Percentiles rank a stretch among this genome's conserved stretches.
phyloP scores from a whole-genome alignment of 345 rosid species.

The Eutrema heterophyllum region DNA sequence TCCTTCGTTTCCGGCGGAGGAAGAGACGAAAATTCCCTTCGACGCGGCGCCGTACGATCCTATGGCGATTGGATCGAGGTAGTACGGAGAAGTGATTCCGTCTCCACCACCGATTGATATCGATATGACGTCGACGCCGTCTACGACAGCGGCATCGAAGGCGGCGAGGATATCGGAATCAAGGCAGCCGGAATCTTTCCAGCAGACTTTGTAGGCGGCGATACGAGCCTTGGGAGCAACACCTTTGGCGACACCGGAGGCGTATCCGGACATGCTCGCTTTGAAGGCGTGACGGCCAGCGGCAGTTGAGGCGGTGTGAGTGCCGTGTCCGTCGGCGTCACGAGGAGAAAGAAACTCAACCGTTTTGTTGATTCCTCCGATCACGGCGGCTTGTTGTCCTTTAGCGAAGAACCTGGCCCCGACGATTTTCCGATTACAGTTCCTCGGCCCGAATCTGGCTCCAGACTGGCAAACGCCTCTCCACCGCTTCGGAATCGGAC shows the following conservation, averaged over 20 bases:
- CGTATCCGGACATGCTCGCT: conserved; percentile 78
- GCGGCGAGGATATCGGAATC: conserved; percentile 77
- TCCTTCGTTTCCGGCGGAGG: conserved; percentile 78
- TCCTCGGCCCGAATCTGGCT: conserved; percentile 32
- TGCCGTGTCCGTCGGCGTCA: conserved; percentile 89
- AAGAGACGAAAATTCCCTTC: conserved; percentile 24
- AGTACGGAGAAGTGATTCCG: conserved; percentile 65
- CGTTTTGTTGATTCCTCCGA: conserved; percentile 59
- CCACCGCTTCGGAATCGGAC: conserved; percentile 72
- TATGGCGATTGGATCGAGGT: conserved; percentile 81
- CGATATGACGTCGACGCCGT: conserved; percentile 73
- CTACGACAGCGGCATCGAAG: conserved; percentile 37
- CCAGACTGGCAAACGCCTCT: conserved; percentile 67
- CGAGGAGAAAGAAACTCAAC: conserved; percentile 75
- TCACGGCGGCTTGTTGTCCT: conserved; percentile 62
- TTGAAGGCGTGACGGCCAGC: conserved; percentile 60
- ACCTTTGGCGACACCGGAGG: conserved; percentile 73
- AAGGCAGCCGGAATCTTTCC: conserved; percentile 79
- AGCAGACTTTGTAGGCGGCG: conserved; percentile 76
- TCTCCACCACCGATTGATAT: conserved; percentile 79
- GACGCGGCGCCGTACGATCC: conserved; percentile 44
- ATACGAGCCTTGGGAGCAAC: conserved; percentile 82
- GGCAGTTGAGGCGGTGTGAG: conserved; percentile 80
- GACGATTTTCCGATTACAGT: conserved; percentile 67
- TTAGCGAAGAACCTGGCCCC: conserved; percentile 74